These are phyloP conservation scores for Didymella sp. DNA, from an alignment of 2,329 filamentous ascomycete species.

Conservation along the genomic window DNA sequence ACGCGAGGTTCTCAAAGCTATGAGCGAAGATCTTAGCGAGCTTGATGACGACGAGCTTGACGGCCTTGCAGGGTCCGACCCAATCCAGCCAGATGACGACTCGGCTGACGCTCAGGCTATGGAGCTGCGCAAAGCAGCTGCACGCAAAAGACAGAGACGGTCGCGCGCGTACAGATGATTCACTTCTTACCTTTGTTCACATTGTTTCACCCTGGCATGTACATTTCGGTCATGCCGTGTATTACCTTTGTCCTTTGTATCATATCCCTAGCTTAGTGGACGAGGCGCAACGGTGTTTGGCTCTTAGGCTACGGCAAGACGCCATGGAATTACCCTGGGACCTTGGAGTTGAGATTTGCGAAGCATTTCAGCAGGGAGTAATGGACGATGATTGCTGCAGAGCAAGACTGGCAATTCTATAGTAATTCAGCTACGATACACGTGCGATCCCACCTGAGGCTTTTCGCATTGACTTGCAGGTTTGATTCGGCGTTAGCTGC, in stretches of 20 bases:
- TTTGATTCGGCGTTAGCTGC: not conserved
- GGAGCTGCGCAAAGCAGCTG: constrained; percentile 37
- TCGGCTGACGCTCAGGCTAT: constrained; percentile 34
- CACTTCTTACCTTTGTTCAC: constrained; percentile 5
- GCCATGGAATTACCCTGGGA: constrained; percentile 11
- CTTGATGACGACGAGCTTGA: constrained; percentile 90
- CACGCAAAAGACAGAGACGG: constrained; percentile 42
- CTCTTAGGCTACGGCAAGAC: constrained; percentile 11
- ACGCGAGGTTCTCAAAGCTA: constrained; percentile 71
- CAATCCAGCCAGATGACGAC: constrained; percentile 35
- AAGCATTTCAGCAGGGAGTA: constrained; percentile 32
- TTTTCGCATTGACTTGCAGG: not conserved
- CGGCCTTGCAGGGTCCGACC: constrained; percentile 56
- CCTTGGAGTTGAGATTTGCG: constrained; percentile 20
- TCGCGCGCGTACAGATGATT: constrained; percentile 35
- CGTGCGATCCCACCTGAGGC: not conserved
- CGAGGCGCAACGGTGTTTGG: constrained; percentile 26
- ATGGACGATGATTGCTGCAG: constrained; percentile 9
- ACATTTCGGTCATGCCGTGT: constrained; percentile 23
- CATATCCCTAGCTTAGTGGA: constrained; percentile 24
- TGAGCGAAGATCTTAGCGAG: constrained; percentile 89
- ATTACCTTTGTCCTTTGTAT: constrained; percentile 30
- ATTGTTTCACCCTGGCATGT: constrained; percentile 19
- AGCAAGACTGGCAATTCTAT: constrained; percentile 9
- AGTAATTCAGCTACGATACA: constrained; percentile 18